Evolutionary conservation across 192 early-diverging fungal species (phyloP), one percentile per base, ranked within the genome.

Genomic region (Kickxella alabastrina): DNA sequence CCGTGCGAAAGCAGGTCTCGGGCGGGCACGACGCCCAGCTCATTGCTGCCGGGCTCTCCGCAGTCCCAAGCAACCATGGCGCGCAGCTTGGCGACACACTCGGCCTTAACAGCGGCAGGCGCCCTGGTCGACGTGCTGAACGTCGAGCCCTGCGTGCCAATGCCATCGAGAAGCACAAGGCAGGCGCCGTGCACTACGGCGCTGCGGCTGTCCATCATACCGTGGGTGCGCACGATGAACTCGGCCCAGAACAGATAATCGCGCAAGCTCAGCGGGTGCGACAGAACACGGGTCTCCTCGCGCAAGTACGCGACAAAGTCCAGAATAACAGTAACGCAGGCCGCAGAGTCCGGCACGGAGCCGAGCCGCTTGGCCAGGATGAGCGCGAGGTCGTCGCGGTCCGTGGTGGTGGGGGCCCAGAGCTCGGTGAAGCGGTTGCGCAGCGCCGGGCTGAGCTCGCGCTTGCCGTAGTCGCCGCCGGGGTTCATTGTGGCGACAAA

Each of bases 401-500:
- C 88, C 0, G 81, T 79, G 3, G 95, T 85, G n/a, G 84, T 69
- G 5, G 92, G 91, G 2, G 93, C 92, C 96, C 96, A 99, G 18
- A 99, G 83, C 65, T 99, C 96, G 5, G 94, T 96, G 54, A 99
- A 99, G 43, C 96, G 86, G 72, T 99, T 99, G 31, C 96, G 83
- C 44, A 99, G 81, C 6, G 96, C 96, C 28, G 96, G 96, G 10
- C 90, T 92, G 13, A 99, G 82, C 65, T 99, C 96, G 59, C 95
- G 95, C 74, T 99, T 99, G 34, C 96, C 96, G 65, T 94, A 97
- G 67, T 99, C 96, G 38, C 96, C 96, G 29, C 96, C 96, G 4
- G 96, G 96, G 69, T 99, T 99, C 96, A 99, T 99, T 3, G 96
- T 99, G 2, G 96, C 94, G 13, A 96, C 70, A 68, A 99, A 96